Conservation (phyloP, 192 early-diverging fungal genomes). For the Backusella tuberculispora region DNA sequence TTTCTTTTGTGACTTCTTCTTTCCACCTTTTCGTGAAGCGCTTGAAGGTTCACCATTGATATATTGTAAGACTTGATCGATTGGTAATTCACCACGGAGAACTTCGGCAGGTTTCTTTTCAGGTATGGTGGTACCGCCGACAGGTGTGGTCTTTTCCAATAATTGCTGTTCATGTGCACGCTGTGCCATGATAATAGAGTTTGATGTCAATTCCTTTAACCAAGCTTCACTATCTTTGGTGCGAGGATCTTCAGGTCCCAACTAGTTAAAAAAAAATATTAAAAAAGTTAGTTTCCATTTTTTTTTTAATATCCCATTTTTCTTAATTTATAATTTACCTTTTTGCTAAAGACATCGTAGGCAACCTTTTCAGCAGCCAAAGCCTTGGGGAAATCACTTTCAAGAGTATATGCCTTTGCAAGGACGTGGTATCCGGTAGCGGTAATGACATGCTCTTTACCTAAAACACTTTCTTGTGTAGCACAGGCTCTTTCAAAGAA, state of each 20-base stretch:
- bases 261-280: constrained; percentile 42
- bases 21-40: constrained; percentile 20
- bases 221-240: constrained; percentile 71
- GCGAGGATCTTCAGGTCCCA: constrained; percentile 73
- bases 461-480: constrained; percentile 68
- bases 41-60: constrained; percentile 50
- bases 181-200: constrained; percentile 52
- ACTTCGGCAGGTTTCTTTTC: constrained; percentile 25
- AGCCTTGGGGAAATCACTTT: constrained; percentile 76
- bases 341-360: constrained; percentile 60
- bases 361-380: constrained; percentile 72
- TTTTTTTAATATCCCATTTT: not conserved
- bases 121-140: not conserved
- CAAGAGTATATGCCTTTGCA: constrained; percentile 72
- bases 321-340: no score
- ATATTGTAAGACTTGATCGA: constrained; percentile 79
- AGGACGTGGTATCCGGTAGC: constrained; percentile 74
- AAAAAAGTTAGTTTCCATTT: not conserved
- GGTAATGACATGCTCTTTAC: constrained; percentile 71
- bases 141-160: constrained; percentile 5
- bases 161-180: constrained; percentile 24
- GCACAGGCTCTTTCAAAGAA: constrained; percentile 77
- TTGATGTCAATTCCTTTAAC: constrained; percentile 68
- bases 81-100: constrained; percentile 70
- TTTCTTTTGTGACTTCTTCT: constrained; percentile 28